Percentiles rank a stretch among this genome's conserved stretches.
Evolutionary conservation across 148 eudicot species (phyloP).

Genomic region (Chenopodium album): DNA sequence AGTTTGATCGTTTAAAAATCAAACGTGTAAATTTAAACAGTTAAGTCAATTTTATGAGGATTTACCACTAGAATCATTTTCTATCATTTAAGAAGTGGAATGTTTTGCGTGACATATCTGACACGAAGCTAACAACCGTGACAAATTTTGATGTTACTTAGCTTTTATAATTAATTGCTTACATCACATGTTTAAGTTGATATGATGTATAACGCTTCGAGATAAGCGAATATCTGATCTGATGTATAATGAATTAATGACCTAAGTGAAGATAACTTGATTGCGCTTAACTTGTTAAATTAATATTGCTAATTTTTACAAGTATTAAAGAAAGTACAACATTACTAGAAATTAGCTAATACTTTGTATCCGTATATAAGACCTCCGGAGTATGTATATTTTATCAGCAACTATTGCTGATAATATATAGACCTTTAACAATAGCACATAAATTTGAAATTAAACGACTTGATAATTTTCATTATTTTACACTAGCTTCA

Average conservation of each 20-base stretch:
- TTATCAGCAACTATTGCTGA: too few relatives aligned
- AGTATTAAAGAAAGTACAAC: background rate
- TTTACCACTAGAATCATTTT: background rate
- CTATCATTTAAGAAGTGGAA: background rate
- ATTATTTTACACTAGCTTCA: too few relatives aligned
- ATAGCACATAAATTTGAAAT: too few relatives aligned
- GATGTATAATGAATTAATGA: background rate
- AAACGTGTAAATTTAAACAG: too few relatives aligned
- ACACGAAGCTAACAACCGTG: background rate
- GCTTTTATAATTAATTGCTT: background rate
- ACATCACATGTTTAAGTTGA: background rate
- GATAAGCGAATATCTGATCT: background rate
- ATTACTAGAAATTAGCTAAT: too few relatives aligned
- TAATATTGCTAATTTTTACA: background rate
- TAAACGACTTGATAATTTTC: too few relatives aligned
- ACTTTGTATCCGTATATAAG: too few relatives aligned
- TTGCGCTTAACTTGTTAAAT: background rate
- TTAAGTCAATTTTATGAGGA: too few relatives aligned
- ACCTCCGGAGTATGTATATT: too few relatives aligned
- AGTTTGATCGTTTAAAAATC: too few relatives aligned
- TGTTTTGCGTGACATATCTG: background rate
- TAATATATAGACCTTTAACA: too few relatives aligned
- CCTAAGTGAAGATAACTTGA: background rate
- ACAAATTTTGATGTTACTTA: background rate
- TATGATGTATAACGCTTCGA: conserved; percentile 6